Evolutionary conservation across 179 eudicot genomes (phyloP), one percentile per base, ranked within the genome.

Genomic region (Beta macrorhiza): DNA sequence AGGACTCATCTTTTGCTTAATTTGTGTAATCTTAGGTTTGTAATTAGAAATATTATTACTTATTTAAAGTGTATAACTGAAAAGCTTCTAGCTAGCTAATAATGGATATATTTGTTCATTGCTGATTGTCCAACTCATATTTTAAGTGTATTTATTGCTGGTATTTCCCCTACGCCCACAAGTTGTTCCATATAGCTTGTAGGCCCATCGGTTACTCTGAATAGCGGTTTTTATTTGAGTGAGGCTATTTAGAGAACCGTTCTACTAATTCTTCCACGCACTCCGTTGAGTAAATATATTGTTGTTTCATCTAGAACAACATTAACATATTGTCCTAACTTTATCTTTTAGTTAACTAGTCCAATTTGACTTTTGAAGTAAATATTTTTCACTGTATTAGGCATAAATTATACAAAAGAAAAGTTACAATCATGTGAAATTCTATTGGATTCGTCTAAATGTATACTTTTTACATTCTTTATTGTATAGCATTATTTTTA

Each of bases 1-100:
- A 87, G 59, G 88, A 88, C 86, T 83, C 82, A 63, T 80, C 81
- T 67, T 72, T 74, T 81, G 64, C 86, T 70, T 70, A 69, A 59
- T 70, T 42, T 76, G 63, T 47, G 76, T 75, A 63, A 9, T 22
- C 73, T 58, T 37, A 32, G 68, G 11, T 76, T 45, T 83, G 53
- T 73, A 80, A 20, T 75, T 75, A 58, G 68, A 69, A 51, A 17
- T 80, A 61, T 58, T 58, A 22, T 51, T 44, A 75, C 29, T 69
- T 12, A n/a, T 53, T 79, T 45, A 68, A 42, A 51, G 49, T 75
- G 56, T 42, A 51, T 76, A 68, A 25, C 76, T 12, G 47, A 56
- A 69, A 83, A 25, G 25, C 20, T 75, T 83, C 65, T 83, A 13
- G 65, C 81, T n/a, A 70, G 42, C 42, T 37, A 37, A 70, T 51